phyloP scores from a whole-genome alignment of 345 rosid species.

The Nasturtium officinale region DNA sequence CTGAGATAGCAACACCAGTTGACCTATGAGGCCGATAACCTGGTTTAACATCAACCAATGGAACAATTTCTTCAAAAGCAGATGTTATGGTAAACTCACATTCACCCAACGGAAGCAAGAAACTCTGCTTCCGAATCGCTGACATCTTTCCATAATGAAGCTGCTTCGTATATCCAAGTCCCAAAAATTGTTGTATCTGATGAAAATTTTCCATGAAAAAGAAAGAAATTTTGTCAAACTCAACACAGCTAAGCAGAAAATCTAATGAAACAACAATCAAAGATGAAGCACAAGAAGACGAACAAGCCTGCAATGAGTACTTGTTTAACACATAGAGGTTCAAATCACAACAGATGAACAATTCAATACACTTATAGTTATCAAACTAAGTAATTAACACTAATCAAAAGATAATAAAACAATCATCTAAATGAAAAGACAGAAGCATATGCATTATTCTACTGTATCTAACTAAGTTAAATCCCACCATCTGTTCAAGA shows the following conservation, averaged over 20 bases:
- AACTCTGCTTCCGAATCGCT: conserved; percentile 68
- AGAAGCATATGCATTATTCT: conserved; percentile 6
- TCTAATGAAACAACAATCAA: conserved; percentile 4
- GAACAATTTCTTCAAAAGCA: conserved; percentile 76
- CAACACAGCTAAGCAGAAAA: conserved; percentile 3
- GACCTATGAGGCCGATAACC: conserved; percentile 85
- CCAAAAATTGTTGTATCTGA: conserved; percentile 71
- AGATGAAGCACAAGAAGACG: background rate
- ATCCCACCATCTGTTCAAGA: conserved; percentile 10
- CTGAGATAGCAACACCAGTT: conserved; percentile 82
- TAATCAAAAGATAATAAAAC: background rate
- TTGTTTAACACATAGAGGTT: conserved; percentile 7
- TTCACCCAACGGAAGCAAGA: conserved; percentile 70
- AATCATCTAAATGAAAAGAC: background rate
- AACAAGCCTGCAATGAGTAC: background rate
- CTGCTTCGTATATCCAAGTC: conserved; percentile 51
- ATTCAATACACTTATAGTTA: conserved; percentile 5
- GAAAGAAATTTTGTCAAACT: background rate
- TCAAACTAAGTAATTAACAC: background rate
- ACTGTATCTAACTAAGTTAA: conserved; percentile 2
- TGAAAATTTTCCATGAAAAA: background rate
- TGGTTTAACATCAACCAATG: conserved; percentile 38
- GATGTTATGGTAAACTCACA: conserved; percentile 79
- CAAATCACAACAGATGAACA: background rate
- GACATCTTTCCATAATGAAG: conserved; percentile 59